These are phyloP conservation scores for Apiospora koreana DNA, from an alignment of 2,329 filamentous ascomycete species.

Conservation along the genomic window DNA sequence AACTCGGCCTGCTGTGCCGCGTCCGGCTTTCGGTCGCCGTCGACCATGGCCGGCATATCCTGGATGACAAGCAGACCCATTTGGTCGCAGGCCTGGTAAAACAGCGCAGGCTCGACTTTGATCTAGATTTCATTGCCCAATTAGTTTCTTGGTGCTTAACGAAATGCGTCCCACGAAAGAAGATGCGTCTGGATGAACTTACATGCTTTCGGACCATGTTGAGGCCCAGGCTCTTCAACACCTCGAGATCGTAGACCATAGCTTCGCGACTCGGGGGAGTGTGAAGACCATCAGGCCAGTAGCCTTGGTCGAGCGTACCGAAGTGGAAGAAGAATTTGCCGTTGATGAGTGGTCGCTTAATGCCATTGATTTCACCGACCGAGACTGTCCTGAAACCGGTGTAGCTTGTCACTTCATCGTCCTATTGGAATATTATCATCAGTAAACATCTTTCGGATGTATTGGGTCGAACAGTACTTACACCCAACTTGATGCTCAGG, in stretches of 20 bases:
- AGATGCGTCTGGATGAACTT: slow-evolving; percentile 26
- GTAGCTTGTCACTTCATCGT: slow-evolving; percentile 63
- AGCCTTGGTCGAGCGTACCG: slow-evolving; percentile 70
- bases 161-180: no score
- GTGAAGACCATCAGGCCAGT: slow-evolving; percentile 71
- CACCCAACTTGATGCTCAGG: slow-evolving; percentile 50
- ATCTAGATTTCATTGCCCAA: slow-evolving; percentile 42
- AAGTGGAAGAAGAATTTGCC: slow-evolving; percentile 70
- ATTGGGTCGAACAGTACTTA: not conserved
- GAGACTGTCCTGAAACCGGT: slow-evolving; percentile 69
- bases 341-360: slow-evolving; percentile 65
- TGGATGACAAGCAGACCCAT: slow-evolving; percentile 68
- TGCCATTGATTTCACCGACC: slow-evolving; percentile 54
- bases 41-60: slow-evolving; percentile 67
- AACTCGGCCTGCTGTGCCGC: slow-evolving; percentile 53
- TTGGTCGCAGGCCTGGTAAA: slow-evolving; percentile 68
- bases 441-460: not conserved
- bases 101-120: slow-evolving; percentile 68
- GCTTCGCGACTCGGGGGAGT: slow-evolving; percentile 66
- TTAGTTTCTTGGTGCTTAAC: not conserved
- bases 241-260: slow-evolving; percentile 65
- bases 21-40: slow-evolving; percentile 36
- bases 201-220: slow-evolving; percentile 74
- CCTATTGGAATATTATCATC: not conserved
- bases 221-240: slow-evolving; percentile 66